Evolutionary conservation across 2,329 filamentous ascomycete species (phyloP).

Genomic region (Fusarium torulosum): DNA sequence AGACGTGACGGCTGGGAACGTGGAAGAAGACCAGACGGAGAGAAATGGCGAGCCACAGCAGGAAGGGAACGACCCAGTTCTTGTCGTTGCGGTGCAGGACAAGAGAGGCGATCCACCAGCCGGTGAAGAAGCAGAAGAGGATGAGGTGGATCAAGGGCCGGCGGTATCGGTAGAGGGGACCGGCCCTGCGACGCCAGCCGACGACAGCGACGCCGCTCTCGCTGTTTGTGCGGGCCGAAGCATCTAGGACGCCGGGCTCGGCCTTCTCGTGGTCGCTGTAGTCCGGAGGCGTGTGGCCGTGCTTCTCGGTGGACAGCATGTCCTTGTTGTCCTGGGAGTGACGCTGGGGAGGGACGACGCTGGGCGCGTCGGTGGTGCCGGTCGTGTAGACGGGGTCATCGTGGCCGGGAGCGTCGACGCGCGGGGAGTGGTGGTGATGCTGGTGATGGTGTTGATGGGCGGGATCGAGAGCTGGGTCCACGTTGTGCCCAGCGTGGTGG

Average conservation of each 20-base stretch:
- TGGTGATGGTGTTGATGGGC: constrained; percentile 59
- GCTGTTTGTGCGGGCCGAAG: constrained; percentile 46
- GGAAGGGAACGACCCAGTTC: constrained; percentile 88
- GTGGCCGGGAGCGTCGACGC: constrained; percentile 51
- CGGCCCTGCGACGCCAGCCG: constrained; percentile 42
- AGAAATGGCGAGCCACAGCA: constrained; percentile 81
- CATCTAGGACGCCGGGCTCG: constrained; percentile 49
- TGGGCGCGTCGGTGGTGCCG: constrained; percentile 54
- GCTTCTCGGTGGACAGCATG: constrained; percentile 49
- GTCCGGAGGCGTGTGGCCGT: constrained; percentile 51
- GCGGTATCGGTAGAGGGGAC: constrained; percentile 59
- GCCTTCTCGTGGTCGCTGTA: constrained; percentile 58
- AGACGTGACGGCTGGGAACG: constrained; percentile 75
- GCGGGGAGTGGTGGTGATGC: constrained; percentile 58
- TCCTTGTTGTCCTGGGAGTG: constrained; percentile 12
- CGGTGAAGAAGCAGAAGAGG: constrained; percentile 60
- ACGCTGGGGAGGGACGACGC: constrained; percentile 51
- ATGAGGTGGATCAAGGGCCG: constrained; percentile 62
- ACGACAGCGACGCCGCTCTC: constrained; percentile 7
- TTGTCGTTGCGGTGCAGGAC: constrained; percentile 77
- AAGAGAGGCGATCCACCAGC: constrained; percentile 83
- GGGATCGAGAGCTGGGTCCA: constrained; percentile 50
- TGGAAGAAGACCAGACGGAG: constrained; percentile 81
- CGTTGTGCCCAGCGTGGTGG: constrained; percentile 30
- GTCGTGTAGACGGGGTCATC: constrained; percentile 63